Evolutionary conservation across 495 filamentous ascomycete genomes (phyloP), one percentile per base, ranked within the genome.

Genomic region (Daldinia bambusicola): DNA sequence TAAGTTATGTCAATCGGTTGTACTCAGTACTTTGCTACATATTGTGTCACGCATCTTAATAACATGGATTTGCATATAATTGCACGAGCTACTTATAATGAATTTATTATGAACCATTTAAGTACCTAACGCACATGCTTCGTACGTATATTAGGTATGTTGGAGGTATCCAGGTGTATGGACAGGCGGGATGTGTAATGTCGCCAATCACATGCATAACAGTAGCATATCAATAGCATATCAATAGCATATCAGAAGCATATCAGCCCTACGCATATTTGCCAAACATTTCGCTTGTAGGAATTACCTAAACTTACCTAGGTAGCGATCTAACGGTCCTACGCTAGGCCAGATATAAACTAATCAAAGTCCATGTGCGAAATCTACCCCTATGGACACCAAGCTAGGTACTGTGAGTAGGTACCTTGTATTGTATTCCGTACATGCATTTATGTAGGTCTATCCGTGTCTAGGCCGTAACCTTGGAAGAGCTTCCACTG

Each of bases 401-500:
- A 18, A 45, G 12, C 41, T 16, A 45, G 26, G 26, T 40, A n/a
- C n/a, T n/a, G n/a, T n/a, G n/a, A n/a, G n/a, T n/a, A 61, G 18
- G 55, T 53, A 41, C n/a, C n/a, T 52, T 55, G 51, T 45, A 66
- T n/a, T n/a, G n/a, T n/a, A n/a, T n/a, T n/a, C n/a, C n/a, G n/a
- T n/a, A n/a, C n/a, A n/a, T n/a, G n/a, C 26, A 40, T 64, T 48
- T 22, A 64, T 60, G 67, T 60, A 70, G 62, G 61, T 55, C 67
- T 66, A 13, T 43, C 30, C 32, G 6, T 57, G 38, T 62, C 66
- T 68, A 51, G 58, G 65, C 51, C 1, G 12, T 4, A 4, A 16
- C 40, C 40, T 43, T 6, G 40, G n/a, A 3, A 8, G 20, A 68
- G 58, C 18, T 55, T 51, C 31, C n/a, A n/a, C n/a, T 65, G 40